Evolutionary conservation across 129 eudicot genomes (phyloP).

Genomic region (Centaurea solstitialis): DNA sequence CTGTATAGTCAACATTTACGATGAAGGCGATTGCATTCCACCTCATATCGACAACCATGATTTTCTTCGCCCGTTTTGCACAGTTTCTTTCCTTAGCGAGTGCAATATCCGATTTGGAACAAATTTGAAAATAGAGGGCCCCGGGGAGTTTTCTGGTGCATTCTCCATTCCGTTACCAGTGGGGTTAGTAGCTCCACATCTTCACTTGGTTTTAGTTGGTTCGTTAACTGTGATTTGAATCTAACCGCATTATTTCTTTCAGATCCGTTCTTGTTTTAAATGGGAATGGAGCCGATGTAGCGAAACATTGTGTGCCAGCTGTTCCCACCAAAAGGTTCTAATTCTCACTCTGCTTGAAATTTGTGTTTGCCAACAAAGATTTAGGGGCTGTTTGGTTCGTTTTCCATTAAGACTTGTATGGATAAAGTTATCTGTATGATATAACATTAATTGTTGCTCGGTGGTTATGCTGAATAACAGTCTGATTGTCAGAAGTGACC

Average conservation of each 20-base stretch:
- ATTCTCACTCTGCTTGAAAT: neutral
- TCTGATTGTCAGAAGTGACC: too few relatives aligned
- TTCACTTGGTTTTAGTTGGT: neutral
- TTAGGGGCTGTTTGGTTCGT: neutral
- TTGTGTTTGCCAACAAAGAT: neutral
- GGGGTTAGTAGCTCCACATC: constrained; percentile 56
- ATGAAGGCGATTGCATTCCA: constrained; percentile 95
- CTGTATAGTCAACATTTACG: constrained; percentile 91
- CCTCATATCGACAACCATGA: constrained; percentile 99
- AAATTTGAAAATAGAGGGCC: constrained; percentile 63
- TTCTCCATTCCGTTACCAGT: constrained; percentile 70
- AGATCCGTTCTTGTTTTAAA: constrained; percentile 91
- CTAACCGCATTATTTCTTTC: constrained; percentile 19
- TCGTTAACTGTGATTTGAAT: neutral
- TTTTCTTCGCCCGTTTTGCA: constrained; percentile 90
- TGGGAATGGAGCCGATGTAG: constrained; percentile 93
- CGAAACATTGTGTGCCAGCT: constrained; percentile 96
- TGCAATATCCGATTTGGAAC: constrained; percentile 84
- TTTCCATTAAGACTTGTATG: too few relatives aligned
- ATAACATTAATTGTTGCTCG: too few relatives aligned
- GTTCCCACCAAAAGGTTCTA: constrained; percentile 83
- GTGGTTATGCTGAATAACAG: too few relatives aligned
- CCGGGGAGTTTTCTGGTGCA: constrained; percentile 86
- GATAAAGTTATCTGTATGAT: too few relatives aligned
- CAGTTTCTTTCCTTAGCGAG: constrained; percentile 92